Evolutionary conservation across 306 rosid species (phyloP).

Genomic region (barrel medic (Medicago truncatula)): MtrunA17r5.0-ANR NC_053045.1:60971501-60972000

Average conservation of each 20-base stretch:
- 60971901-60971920: slow-evolving; percentile 21
- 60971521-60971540: not conserved
- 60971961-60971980: slow-evolving; percentile 22
- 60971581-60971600: slow-evolving; percentile 18
- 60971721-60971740: slow-evolving; percentile 23
- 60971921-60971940: slow-evolving; percentile 26
- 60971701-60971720: slow-evolving; percentile 10
- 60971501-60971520: slow-evolving; percentile 13
- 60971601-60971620: not conserved
- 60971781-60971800: slow-evolving; percentile 57
- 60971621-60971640: slow-evolving; percentile 3
- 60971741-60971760: slow-evolving; percentile 21
- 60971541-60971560: not conserved
- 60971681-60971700: not conserved
- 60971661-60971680: slow-evolving; percentile 1
- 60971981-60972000: slow-evolving; percentile 14
- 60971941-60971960: slow-evolving; percentile 17
- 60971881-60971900: slow-evolving; percentile 22
- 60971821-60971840: slow-evolving; percentile 75
- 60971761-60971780: slow-evolving; percentile 25
- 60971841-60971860: slow-evolving; percentile 69
- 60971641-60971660: slow-evolving; percentile 9
- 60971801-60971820: slow-evolving; percentile 71
- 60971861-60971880: slow-evolving; percentile 32
- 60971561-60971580: not conserved